A percentile compares a stretch with the other conserved stretches of the same genome.
Evolutionary conservation across 2,329 filamentous ascomycete genomes (phyloP).

Genomic region (Hawksworthiomyces lignivorus): DNA sequence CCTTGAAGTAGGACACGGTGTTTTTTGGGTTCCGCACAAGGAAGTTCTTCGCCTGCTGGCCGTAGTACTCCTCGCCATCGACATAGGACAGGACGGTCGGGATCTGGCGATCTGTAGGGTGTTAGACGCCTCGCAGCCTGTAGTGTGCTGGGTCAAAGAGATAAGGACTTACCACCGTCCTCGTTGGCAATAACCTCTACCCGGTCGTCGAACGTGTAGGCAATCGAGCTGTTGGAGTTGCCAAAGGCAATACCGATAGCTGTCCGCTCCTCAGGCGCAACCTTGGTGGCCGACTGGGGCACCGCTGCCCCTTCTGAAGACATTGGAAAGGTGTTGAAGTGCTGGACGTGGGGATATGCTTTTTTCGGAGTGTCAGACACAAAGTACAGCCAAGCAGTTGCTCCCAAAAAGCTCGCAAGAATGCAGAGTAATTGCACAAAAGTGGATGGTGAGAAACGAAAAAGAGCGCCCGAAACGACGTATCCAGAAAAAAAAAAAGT

Average conservation of each 20-base stretch:
- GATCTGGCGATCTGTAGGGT: constrained; percentile 76
- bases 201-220: constrained; percentile 86
- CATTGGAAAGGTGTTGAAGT: too few relatives aligned
- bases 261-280: constrained; percentile 49
- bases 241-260: constrained; percentile 96
- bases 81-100: constrained; percentile 91
- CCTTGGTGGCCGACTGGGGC: constrained; percentile 2
- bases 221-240: constrained; percentile 97
- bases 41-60: constrained; percentile 89
- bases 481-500: too few relatives aligned
- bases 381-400: too few relatives aligned
- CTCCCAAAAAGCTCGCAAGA: too few relatives aligned
- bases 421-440: too few relatives aligned
- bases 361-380: too few relatives aligned
- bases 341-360: too few relatives aligned
- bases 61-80: constrained; percentile 93
- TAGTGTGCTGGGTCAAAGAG: neutral
- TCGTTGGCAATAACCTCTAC: constrained; percentile 98
- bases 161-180: constrained; percentile 66
- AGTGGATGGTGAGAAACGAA: too few relatives aligned
- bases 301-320: constrained; percentile 6
- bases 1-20: constrained; percentile 91
- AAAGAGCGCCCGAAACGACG: too few relatives aligned
- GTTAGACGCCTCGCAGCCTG: neutral
- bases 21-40: constrained; percentile 87